Evolutionary conservation across 2,329 filamentous ascomycete genomes (phyloP).

Genomic region (Akanthomyces muscarius): DNA sequence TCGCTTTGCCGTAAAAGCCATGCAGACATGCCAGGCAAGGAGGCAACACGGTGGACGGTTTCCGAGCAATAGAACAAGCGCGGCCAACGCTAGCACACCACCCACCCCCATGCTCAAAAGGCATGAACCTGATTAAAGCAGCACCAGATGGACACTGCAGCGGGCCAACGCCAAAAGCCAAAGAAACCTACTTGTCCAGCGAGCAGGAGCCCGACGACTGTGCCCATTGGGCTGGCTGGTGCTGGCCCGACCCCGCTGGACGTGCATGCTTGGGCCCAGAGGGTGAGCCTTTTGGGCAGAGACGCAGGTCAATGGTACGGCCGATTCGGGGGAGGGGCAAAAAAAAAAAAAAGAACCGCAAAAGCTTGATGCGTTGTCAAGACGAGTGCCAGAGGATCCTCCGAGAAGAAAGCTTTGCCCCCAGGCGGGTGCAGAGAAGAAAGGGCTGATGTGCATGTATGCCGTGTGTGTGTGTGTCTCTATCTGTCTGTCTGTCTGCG

Average conservation of each 20-base stretch:
- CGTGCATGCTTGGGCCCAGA: too few relatives aligned
- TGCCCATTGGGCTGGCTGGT: too few relatives aligned
- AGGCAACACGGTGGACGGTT: too few relatives aligned
- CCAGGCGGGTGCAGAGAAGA: not conserved
- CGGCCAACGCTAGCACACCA: not conserved
- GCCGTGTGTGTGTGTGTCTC: not conserved
- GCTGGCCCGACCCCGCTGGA: too few relatives aligned
- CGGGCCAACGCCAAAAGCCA: too few relatives aligned
- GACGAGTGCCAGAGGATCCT: conserved; percentile 31
- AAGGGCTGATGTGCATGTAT: not conserved
- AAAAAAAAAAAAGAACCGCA: not conserved
- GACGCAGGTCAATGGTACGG: too few relatives aligned
- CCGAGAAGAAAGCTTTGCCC: conserved; percentile 21
- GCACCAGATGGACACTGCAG: not conserved
- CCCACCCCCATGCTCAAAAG: too few relatives aligned
- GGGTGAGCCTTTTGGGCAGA: too few relatives aligned
- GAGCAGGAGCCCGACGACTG: not conserved
- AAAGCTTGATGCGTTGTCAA: conserved; percentile 49
- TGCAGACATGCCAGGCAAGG: too few relatives aligned
- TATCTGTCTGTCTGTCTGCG: too few relatives aligned
- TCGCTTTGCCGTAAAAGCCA: too few relatives aligned
- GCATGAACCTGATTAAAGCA: not conserved
- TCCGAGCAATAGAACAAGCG: not conserved
- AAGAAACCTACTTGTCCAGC: too few relatives aligned
- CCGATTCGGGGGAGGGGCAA: not conserved